Evolutionary conservation across 192 early-diverging fungal genomes (phyloP), one percentile per base, ranked within the genome.

Genomic region (Cladochytrium replicatum): DNA sequence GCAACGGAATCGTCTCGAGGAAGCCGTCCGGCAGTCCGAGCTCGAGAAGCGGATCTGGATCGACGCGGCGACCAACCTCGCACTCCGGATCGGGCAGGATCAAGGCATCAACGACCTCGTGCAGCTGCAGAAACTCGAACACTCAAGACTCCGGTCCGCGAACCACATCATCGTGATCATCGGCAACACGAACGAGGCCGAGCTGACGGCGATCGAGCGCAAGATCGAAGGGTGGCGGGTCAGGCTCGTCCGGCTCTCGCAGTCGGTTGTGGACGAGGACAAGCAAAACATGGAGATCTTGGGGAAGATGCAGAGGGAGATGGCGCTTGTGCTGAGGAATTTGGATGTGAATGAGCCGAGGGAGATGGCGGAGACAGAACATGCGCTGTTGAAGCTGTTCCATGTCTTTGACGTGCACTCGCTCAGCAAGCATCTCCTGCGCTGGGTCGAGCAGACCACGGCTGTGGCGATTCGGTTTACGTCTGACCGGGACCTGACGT

Each of bases 31-130:
- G 9, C 55, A 55, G 22, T 43, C 55, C 7, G 77, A 79, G 55
- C 52, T 63, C 41, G 77, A 79, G 44, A 76, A 76, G 50, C 51
- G 68, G n/a, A 53, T 74, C 4, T 79, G 77, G 77, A 58, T 77
- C 8, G 74, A 79, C 34, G 73, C 74, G 6, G 77, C 77, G 0
- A 75, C 68, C 19, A 45, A 47, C 30, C 52, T 79, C 8, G 77
- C 77, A 0, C 31, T 79, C 2, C 49, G 77, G 5, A 76, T 76
- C 47, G 74, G 77, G 17, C 57, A 66, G 13, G 72, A 75, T 34
- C 66, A 75, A 40, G 77, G 77, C 1, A 58, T 75, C 17, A 43
- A 56, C 7, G 77, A 79, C 42, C 43, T 79, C 17, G 57, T 67
- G 19, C 37, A 54, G 2, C 46, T 79, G 19, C 72, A 77, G 43